Evolutionary conservation across 371 early-diverging fungal species (phyloP).

Genomic region (Syncephalastrum monosporum): DNA sequence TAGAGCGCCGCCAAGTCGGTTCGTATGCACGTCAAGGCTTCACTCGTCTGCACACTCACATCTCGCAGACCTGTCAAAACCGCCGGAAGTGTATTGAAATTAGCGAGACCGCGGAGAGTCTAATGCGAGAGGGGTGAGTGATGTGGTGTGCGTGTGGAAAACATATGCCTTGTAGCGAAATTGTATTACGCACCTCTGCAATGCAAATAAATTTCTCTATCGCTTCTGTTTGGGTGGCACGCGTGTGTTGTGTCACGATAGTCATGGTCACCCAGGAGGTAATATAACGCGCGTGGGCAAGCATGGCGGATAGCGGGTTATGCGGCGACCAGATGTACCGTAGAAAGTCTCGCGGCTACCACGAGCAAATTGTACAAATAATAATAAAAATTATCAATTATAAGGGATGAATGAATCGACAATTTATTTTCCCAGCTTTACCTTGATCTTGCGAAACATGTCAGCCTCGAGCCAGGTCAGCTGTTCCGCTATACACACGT

Average conservation of each 20-base stretch:
- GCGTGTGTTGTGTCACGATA: conserved; percentile 52
- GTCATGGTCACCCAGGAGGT: conserved; percentile 63
- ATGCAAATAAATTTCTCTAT: conserved; percentile 60
- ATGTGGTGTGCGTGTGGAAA: too few species aligned
- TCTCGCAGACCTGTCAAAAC: too few species aligned
- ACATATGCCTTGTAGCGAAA: not conserved
- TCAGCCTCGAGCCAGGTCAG: conserved; percentile 58
- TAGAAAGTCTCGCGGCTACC: conserved; percentile 50
- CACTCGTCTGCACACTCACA: too few species aligned
- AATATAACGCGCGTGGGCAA: conserved; percentile 52
- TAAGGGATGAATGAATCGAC: not conserved
- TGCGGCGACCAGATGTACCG: conserved; percentile 45
- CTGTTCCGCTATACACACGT: conserved; percentile 55
- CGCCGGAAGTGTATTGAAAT: too few species aligned
- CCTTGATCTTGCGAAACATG: conserved; percentile 41
- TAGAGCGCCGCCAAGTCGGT: too few species aligned
- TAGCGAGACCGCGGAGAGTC: too few species aligned
- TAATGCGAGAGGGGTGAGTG: too few species aligned
- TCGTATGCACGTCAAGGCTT: too few species aligned
- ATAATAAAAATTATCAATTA: not conserved
- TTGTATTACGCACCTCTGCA: conserved; percentile 22
- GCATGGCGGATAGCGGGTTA: conserved; percentile 27
- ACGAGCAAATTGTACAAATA: not conserved
- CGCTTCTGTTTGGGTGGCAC: conserved; percentile 51
- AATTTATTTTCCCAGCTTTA: not conserved